phyloP scores from a whole-genome alignment of 1,284 basidiomycete species.

The Cryptococcus sp. region DNA sequence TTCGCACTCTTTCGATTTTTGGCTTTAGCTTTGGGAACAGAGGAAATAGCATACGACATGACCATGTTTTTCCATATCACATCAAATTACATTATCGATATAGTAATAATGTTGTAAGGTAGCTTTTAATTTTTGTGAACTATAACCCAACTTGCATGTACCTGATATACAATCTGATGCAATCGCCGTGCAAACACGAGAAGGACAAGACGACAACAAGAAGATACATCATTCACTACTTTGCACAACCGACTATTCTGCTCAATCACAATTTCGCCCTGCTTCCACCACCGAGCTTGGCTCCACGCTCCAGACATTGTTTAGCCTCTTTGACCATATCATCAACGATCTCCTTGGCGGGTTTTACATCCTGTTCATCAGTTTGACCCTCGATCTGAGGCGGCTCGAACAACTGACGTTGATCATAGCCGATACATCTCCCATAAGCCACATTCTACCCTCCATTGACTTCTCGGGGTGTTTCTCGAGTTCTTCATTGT shows the following conservation, averaged over 20 bases:
- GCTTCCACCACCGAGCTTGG: constrained; percentile 7
- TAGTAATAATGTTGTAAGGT: too few relatives aligned
- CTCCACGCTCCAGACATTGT: constrained; percentile 25
- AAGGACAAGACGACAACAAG: too few relatives aligned
- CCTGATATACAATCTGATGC: too few relatives aligned
- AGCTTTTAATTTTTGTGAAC: too few relatives aligned
- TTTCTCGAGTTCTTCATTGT: constrained; percentile 63
- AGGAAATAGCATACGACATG: too few relatives aligned
- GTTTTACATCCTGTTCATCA: constrained; percentile 57
- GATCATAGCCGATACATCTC: constrained; percentile 70
- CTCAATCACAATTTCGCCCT: constrained; percentile 17
- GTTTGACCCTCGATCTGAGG: neutral
- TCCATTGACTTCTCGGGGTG: constrained; percentile 69
- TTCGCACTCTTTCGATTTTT: too few relatives aligned
- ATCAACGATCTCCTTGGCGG: constrained; percentile 75
- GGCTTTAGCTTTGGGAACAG: too few relatives aligned
- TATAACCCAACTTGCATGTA: too few relatives aligned
- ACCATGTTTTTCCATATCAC: too few relatives aligned
- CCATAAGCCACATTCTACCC: constrained; percentile 69
- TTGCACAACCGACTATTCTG: neutral
- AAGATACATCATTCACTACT: too few relatives aligned
- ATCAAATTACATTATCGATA: too few relatives aligned
- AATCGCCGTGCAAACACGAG: too few relatives aligned
- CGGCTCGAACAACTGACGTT: constrained; percentile 43
- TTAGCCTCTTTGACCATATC: constrained; percentile 56